Percentiles rank a stretch among this genome's conserved stretches.
phyloP scores from a whole-genome alignment of 257 asterid species.

The Solanum ossicruentum region DNA sequence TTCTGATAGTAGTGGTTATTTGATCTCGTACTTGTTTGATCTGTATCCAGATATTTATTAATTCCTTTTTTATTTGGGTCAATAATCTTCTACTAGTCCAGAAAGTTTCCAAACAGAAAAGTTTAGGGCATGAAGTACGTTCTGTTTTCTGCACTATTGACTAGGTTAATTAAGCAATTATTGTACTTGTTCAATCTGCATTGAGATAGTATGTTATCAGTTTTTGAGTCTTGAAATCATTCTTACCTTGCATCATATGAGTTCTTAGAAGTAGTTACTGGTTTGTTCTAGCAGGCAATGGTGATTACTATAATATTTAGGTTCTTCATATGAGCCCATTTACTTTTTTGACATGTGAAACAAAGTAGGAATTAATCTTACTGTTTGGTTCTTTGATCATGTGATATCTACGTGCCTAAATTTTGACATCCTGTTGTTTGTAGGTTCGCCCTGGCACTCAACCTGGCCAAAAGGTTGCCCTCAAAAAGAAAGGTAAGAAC shows the following conservation, averaged over 20 bases:
- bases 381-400: not conserved
- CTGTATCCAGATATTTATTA: not conserved
- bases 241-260: not conserved
- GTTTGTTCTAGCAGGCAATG: not conserved
- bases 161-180: not conserved
- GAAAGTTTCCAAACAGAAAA: not conserved
- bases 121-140: not conserved
- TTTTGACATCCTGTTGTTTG: slow-evolving; percentile 3
- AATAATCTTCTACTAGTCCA: not conserved
- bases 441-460: slow-evolving; percentile 93
- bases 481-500: slow-evolving; percentile 57
- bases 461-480: slow-evolving; percentile 91
- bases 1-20: not conserved
- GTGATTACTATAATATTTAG: not conserved
- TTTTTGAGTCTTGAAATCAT: not conserved
- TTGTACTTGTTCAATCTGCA: not conserved
- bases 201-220: not conserved
- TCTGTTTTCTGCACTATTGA: not conserved
- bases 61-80: not conserved
- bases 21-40: not conserved
- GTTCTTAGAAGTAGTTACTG: not conserved
- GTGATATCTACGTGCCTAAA: not conserved
- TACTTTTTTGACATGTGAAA: not conserved
- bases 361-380: not conserved
- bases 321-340: not conserved